Base-by-base conservation (phyloP, 116 monocot genomes). In the Phalaenopsis hybrid region DNA sequence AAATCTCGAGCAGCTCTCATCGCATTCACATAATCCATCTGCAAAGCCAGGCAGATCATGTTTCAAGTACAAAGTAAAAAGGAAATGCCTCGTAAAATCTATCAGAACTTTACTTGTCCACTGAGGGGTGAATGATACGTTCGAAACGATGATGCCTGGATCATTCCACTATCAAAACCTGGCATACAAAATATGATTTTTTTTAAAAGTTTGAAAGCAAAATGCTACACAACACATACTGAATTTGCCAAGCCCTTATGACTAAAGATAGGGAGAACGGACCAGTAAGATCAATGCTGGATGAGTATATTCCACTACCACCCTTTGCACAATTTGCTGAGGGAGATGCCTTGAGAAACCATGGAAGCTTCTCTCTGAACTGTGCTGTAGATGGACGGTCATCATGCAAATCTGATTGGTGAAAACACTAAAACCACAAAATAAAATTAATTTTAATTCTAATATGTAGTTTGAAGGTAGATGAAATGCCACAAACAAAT, bases 301-400 rank as follows among this genome's bases (percentile, higher is more conserved):
- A 92, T 23, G 94, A 88, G 78, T 99, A 99, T 57, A 95, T 91
- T 85, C 99, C 99, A 90, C 90, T 87, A 25, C 99, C 99, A 78
- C 95, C 95, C 86, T 99, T 99, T 11, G 99, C 93, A 92, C 99
- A 99, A 84, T 95, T 87, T 78, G 89, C 79, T 77, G 99, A 99
- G 57, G 99, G 99, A 57, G 94, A 82, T 76, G 99, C 93, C 84
- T 94, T 86, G 45, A 99, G 91, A 93, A 99, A 99, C 99, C 99
- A 99, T 52, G 99, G 99, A 80, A 99, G 91, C 78, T 92, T 99
- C 80, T 95, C 89, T 85, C 76, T 93, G 61, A 99, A 99, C 77
- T 95, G 99, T 15, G 55, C 5, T 74, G 95, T 99, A 45, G 95
- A 93, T 79, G 99, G 99, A 13, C 99, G 93, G 0, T 90, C 91